Base-by-base conservation (phyloP, 2,329 filamentous ascomycete species). In the Acrocalymma vagum region DNA sequence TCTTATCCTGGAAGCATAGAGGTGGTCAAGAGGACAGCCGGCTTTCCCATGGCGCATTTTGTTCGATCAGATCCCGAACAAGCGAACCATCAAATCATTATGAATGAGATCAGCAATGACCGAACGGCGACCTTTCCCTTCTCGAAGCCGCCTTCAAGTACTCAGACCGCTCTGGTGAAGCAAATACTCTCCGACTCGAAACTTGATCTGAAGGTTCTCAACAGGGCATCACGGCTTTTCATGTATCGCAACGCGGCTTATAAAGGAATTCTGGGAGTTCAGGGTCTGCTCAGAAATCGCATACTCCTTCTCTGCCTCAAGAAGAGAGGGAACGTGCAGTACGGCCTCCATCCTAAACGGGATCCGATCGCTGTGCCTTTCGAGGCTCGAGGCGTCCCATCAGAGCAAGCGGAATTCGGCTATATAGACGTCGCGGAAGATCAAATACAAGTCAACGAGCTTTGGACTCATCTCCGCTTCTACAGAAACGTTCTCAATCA, bases 401-500 rank as follows among this genome's bases (percentile, higher is more conserved):
- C 76, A 0, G 77, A 80, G 1, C 75, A 79, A 10, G 78, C 84
- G 0, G 85, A 89, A 57, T 88, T 78, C 55, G 82, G 84, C 0
- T 84, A 89, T 47, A 83, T 84, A 0, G 79, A 89, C 55, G 83
- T 55, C 8, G 35, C 43, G 9, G 67, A 79, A 1, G 80, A 89
- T 53, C 54, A 52, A 0, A 18, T 45, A 0, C 77, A 81, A 22
- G 81, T 78, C 25, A 50, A 38, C 0, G 33, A 72, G 0, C 41
- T 88, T 0, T 33, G 29, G 26, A 32, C 29, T n/a, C 50, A 66
- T 30, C 49, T 88, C 1, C 70, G 74, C 0, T 72, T 68, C 36
- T 72, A 75, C 0, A 83, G 83, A 43, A 63, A 57, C 0, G 72
- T 72, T 0, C 73, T 88, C 3, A 80, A 90, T 50, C 88, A 82